phyloP scores from a whole-genome alignment of 108 stramenopile genomes.

The Schizochytrium sp. region DNA sequence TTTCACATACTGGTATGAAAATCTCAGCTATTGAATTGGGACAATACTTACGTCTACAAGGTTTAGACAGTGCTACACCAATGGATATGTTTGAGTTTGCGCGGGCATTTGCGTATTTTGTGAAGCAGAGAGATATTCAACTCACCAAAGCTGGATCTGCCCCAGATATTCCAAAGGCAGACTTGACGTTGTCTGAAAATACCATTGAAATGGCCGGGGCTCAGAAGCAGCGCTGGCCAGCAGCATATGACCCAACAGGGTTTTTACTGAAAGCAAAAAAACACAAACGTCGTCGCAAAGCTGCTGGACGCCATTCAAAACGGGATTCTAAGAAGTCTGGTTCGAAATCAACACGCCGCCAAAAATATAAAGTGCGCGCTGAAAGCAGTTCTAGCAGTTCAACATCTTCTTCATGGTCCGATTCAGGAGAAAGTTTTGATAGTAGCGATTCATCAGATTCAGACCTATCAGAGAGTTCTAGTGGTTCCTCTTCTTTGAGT shows the following conservation, averaged over 20 bases:
- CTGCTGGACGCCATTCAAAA: background rate
- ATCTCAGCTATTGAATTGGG: slow-evolving; percentile 28
- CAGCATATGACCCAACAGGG: slow-evolving; percentile 16
- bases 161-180: background rate
- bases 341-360: background rate
- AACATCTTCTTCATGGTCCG: too few species aligned
- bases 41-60: slow-evolving; percentile 47
- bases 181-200: background rate
- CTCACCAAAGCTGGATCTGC: background rate
- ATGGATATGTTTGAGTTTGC: slow-evolving; percentile 50
- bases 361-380: too few species aligned
- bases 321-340: background rate
- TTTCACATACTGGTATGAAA: slow-evolving; percentile 36
- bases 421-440: too few species aligned
- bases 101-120: slow-evolving; percentile 59
- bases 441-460: too few species aligned
- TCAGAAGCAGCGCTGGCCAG: background rate
- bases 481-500: slow-evolving; percentile 21
- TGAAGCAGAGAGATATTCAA: slow-evolving; percentile 26
- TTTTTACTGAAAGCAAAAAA: background rate
- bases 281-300: background rate
- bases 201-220: too few species aligned
- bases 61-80: slow-evolving; percentile 40
- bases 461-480: background rate
- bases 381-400: too few species aligned